Evolutionary conservation across 2,329 filamentous ascomycete genomes (phyloP).

Genomic region (Pseudopyrenochaeta lycopersici): DNA sequence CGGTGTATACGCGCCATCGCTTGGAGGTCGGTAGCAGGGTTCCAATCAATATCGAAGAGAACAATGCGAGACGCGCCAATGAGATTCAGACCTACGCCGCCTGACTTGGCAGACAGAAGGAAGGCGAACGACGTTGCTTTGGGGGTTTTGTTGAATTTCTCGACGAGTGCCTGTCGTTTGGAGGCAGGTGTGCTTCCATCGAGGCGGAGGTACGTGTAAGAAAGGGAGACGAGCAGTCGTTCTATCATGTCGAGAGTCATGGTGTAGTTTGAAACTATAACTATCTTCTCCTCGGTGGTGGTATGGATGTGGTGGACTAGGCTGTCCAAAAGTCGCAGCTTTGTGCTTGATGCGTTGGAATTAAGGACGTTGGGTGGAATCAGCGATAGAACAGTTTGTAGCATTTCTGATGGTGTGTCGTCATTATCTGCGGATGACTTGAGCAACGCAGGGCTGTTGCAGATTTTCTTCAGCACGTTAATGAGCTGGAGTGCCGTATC

Average conservation of each 20-base stretch:
- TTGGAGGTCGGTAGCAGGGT: constrained; percentile 76
- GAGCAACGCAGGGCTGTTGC: constrained; percentile 74
- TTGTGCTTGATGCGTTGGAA: constrained; percentile 68
- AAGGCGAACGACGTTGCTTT: constrained; percentile 71
- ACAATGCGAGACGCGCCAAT: constrained; percentile 75
- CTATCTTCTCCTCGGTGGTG: constrained; percentile 73
- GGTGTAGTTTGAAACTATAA: constrained; percentile 80
- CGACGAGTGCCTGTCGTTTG: constrained; percentile 73
- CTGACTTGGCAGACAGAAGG: constrained; percentile 76
- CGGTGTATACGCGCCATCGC: constrained; percentile 79
- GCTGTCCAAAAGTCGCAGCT: constrained; percentile 72
- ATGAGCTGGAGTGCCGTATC: constrained; percentile 74
- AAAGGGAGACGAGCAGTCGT: constrained; percentile 67
- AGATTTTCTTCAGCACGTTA: constrained; percentile 76
- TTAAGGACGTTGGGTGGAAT: constrained; percentile 66
- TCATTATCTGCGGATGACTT: constrained; percentile 60
- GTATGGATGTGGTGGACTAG: constrained; percentile 69
- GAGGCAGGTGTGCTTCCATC: constrained; percentile 71
- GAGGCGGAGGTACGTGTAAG: constrained; percentile 71
- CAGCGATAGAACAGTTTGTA: constrained; percentile 55
- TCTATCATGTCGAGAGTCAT: constrained; percentile 74
- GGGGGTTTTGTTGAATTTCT: constrained; percentile 72
- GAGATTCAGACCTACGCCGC: constrained; percentile 74
- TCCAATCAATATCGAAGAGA: constrained; percentile 80
- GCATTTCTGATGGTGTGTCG: constrained; percentile 57